These are phyloP conservation scores for Cucurbita moschata DNA, from an alignment of 306 rosid species.

Conservation along the genomic window DNA sequence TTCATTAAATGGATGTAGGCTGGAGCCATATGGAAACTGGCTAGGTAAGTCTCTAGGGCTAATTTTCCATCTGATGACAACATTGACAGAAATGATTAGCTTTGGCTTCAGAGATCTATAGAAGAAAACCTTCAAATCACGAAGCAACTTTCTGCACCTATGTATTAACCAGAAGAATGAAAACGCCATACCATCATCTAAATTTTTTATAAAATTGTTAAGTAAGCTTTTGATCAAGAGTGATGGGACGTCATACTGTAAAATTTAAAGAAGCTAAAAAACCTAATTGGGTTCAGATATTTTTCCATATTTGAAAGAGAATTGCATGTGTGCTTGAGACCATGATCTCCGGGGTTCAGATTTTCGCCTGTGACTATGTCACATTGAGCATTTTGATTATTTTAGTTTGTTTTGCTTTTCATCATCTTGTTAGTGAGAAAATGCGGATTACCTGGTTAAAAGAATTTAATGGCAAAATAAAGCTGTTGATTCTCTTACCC, in stretches of 20 bases:
- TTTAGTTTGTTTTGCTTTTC: background rate
- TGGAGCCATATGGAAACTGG: background rate
- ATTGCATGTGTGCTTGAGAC: background rate
- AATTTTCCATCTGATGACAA: background rate
- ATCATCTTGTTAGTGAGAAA: background rate
- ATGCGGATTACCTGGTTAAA: background rate
- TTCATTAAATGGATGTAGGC: slow-evolving; percentile 1
- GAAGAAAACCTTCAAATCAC: background rate
- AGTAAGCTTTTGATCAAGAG: background rate
- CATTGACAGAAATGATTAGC: background rate
- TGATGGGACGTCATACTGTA: background rate
- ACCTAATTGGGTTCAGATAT: background rate
- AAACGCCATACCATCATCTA: background rate
- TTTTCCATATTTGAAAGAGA: background rate
- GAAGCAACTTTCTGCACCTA: background rate
- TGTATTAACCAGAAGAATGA: background rate
- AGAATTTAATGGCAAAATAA: background rate
- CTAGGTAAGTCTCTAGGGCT: background rate
- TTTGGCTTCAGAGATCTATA: background rate
- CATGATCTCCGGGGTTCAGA: background rate
- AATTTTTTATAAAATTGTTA: background rate
- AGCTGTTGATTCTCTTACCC: background rate
- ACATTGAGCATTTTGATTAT: background rate
- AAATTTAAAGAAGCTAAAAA: background rate
- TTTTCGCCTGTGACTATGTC: background rate